Evolutionary conservation across 1,284 basidiomycete species (phyloP).

Genomic region (Ustilago tritici): DNA sequence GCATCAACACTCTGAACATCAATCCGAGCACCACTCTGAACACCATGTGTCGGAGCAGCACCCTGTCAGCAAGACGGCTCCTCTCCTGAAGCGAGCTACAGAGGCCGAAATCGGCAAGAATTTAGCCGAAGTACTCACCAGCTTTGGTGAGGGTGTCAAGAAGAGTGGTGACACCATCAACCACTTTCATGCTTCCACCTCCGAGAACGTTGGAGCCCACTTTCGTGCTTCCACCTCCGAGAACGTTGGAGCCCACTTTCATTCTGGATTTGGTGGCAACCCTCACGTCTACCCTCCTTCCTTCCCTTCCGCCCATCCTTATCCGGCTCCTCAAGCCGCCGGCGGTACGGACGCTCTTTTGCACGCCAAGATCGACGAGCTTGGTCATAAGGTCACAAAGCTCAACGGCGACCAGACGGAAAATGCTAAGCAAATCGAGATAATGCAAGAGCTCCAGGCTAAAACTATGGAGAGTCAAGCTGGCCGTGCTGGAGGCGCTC

Average conservation of each 20-base stretch:
- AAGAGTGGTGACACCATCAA: slow-evolving; percentile 3
- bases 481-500: background rate
- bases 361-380: slow-evolving; percentile 1
- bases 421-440: slow-evolving; percentile 17
- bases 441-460: slow-evolving; percentile 29
- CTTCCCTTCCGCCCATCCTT: background rate
- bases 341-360: slow-evolving; percentile 7
- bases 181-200: background rate
- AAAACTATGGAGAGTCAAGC: slow-evolving; percentile 9
- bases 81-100: slow-evolving; percentile 10
- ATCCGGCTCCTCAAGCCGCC: background rate
- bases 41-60: background rate
- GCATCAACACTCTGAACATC: slow-evolving; percentile 1
- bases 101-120: slow-evolving; percentile 9
- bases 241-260: background rate
- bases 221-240: background rate
- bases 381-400: slow-evolving; percentile 5
- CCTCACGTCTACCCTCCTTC: slow-evolving; percentile 7
- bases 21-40: background rate
- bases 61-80: background rate
- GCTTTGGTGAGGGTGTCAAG: no score
- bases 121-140: no score
- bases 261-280: background rate
- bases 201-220: background rate
- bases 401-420: background rate